Base-by-base conservation (phyloP, 192 early-diverging fungal genomes). In the Podila minutissima region DNA sequence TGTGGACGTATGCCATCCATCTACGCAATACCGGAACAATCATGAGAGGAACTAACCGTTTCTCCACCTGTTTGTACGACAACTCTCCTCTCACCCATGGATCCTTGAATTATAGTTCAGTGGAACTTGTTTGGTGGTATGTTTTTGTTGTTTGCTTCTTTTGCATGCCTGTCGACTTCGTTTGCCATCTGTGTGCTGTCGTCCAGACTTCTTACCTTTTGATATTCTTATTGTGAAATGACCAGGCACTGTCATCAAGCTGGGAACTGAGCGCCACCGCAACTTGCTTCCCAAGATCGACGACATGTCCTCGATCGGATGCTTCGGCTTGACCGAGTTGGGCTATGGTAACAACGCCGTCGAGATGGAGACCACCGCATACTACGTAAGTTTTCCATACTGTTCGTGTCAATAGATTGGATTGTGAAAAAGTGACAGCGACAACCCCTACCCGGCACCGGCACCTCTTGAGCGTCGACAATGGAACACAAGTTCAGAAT, bases 321-420 rank as follows among this genome's bases (percentile, higher is more conserved):
- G 93, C 83, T 94, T 94, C 79, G 93, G 83, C 29, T 71, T 94
- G 63, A 94, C 93, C 41, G 93, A 94, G 82, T 72, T 94, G 62
- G 93, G 93, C 19, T 93, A 92, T 71, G 93, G 93, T 26, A 94
- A 94, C 78, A 94, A 94, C 62, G 93, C 93, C 29, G 84, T 94
- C 28, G 93, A 94, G 73, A 94, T 94, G 93, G 91, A 93, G 74
- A 92, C 93, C 17, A 88, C 88, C 28, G 88, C 93, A 35, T 64
- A 77, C 64, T 92, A 85, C 69, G 89, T 88, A 82, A 74, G 83
- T 69, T 66, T n/a, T 11, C 12, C 11, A 41, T 33, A 33, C 1
- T 41, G 38, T 3, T 41, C 12, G 38, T 11, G 3, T 41, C 12
- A 41, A 35, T 35, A 35, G 33, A 41, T 37, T 37, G 37, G 37